Evolutionary conservation across 176 grass and related monocot species (phyloP).

Genomic region (Avena eriantha): DNA sequence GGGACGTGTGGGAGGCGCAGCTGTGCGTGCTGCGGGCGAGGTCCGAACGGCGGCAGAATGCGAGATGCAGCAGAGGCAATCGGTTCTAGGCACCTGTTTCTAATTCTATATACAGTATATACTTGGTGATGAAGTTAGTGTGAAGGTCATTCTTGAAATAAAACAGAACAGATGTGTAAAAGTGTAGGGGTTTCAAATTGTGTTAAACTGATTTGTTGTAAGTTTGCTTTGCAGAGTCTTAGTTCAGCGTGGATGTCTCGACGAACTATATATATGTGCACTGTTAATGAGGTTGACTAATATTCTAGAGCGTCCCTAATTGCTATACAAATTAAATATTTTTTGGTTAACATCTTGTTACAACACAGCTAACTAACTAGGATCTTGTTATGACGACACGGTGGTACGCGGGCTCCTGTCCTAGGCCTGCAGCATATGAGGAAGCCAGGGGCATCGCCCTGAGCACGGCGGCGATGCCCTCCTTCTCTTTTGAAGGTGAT

Average conservation of each 20-base stretch:
- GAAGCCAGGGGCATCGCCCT: no score
- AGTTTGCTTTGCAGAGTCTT: not conserved
- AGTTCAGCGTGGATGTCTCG: not conserved
- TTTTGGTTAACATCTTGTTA: no score
- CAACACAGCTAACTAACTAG: no score
- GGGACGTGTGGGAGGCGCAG: conserved; percentile 65
- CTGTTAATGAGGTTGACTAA: not conserved
- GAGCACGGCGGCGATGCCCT: no score
- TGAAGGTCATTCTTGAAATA: no score
- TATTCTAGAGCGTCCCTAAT: no score
- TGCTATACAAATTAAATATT: no score
- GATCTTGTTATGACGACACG: no score
- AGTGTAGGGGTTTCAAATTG: not conserved
- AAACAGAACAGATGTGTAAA: not conserved
- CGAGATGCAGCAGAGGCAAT: conserved; percentile 6
- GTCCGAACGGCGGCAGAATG: conserved; percentile 41
- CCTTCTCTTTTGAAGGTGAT: no score
- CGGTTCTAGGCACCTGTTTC: not conserved
- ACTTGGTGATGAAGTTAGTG: not conserved
- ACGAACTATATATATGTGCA: not conserved
- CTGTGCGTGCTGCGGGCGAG: conserved; percentile 35
- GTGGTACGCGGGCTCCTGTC: no score
- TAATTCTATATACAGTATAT: no score
- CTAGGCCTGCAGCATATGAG: no score
- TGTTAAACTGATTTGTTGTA: not conserved